phyloP scores from a whole-genome alignment of 148 eudicot genomes.

The Talinum fruticosum region DNA sequence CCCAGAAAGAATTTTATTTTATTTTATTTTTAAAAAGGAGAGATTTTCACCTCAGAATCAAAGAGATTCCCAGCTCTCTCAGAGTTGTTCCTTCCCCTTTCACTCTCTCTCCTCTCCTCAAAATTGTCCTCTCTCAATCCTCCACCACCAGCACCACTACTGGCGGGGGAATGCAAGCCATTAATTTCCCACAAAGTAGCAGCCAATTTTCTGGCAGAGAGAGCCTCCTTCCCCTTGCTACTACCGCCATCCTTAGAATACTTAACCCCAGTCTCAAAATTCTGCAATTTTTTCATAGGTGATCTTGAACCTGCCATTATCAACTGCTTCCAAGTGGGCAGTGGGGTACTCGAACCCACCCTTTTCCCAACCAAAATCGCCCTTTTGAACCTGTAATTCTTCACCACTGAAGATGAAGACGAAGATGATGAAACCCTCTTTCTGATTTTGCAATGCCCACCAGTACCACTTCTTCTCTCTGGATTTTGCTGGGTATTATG shows the following conservation, averaged over 20 bases:
- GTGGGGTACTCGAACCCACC: slow-evolving; percentile 46
- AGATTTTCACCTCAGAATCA: slow-evolving; percentile 39
- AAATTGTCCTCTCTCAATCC: background rate
- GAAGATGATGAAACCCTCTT: slow-evolving; percentile 53
- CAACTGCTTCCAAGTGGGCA: slow-evolving; percentile 58
- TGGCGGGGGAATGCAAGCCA: slow-evolving; percentile 40
- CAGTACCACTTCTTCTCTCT: slow-evolving; percentile 29
- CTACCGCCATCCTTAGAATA: slow-evolving; percentile 5
- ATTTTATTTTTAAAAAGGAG: background rate
- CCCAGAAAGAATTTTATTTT: background rate
- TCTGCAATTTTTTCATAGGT: slow-evolving; percentile 31
- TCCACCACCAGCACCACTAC: background rate
- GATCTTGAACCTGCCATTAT: slow-evolving; percentile 40
- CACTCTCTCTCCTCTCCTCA: background rate
- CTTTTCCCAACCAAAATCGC: slow-evolving; percentile 55
- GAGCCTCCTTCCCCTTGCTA: slow-evolving; percentile 37
- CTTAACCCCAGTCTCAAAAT: slow-evolving; percentile 30
- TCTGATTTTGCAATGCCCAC: slow-evolving; percentile 54
- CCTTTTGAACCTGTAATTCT: slow-evolving; percentile 53
- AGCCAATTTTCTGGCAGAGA: slow-evolving; percentile 73
- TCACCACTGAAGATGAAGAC: slow-evolving; percentile 44
- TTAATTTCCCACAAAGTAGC: slow-evolving; percentile 78
- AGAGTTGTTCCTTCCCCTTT: background rate
- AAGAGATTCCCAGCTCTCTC: slow-evolving; percentile 2
- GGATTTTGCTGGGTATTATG: slow-evolving; percentile 12